phyloP scores from a whole-genome alignment of 805 yeast species.

The Metschnikowia kofuensis region DNA sequence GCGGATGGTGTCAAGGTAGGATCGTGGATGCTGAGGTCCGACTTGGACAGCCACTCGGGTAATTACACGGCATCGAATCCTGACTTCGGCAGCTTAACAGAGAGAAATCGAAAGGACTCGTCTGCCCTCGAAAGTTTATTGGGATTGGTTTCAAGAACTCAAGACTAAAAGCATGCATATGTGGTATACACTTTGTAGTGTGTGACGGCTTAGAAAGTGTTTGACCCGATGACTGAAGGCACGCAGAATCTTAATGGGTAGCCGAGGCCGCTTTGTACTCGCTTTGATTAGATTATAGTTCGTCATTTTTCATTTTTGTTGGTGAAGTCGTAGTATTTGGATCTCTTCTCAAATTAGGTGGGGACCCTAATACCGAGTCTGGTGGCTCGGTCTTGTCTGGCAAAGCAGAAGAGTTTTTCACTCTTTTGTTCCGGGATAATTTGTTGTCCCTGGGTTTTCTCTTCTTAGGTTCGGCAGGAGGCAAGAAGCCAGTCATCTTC shows the following conservation, averaged over 20 bases:
- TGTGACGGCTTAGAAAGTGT: neutral
- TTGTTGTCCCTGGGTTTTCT: slow-evolving; percentile 30
- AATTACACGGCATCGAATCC: slow-evolving; percentile 34
- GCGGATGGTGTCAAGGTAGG: slow-evolving; percentile 43
- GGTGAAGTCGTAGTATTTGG: neutral
- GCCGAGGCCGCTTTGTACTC: too few relatives aligned
- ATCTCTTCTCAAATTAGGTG: too few relatives aligned
- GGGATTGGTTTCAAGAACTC: slow-evolving; percentile 18
- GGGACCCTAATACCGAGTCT: too few relatives aligned
- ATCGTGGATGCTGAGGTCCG: slow-evolving; percentile 35
- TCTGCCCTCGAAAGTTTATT: slow-evolving; percentile 18
- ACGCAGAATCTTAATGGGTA: too few relatives aligned
- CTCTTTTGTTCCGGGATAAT: slow-evolving; percentile 18
- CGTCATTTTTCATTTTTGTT: too few relatives aligned
- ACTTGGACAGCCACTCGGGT: slow-evolving; percentile 17
- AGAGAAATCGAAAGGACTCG: slow-evolving; percentile 29
- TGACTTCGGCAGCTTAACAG: slow-evolving; percentile 30
- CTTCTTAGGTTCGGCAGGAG: slow-evolving; percentile 26
- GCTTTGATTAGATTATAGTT: too few relatives aligned
- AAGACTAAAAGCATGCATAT: slow-evolving; percentile 6
- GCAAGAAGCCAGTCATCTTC: slow-evolving; percentile 36
- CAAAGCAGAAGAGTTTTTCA: slow-evolving; percentile 11
- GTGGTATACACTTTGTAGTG: neutral
- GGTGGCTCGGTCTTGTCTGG: neutral
- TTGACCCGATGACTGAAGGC: too few relatives aligned